Conservation (phyloP, 2,329 filamentous ascomycete genomes). For the Penicillium crustosum region DNA sequence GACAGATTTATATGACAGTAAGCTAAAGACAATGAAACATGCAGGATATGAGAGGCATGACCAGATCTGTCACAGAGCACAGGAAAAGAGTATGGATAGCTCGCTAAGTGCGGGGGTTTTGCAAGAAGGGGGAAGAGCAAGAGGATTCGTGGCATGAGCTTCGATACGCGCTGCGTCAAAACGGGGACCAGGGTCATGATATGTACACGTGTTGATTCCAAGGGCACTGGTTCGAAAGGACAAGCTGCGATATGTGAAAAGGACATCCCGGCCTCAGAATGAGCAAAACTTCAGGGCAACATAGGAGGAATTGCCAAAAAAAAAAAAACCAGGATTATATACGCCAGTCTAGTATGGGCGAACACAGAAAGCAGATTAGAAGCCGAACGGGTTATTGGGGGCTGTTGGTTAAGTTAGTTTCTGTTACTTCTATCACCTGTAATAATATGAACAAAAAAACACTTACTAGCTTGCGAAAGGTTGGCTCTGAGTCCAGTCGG, state of each 20-base stretch:
- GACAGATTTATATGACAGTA: slow-evolving; percentile 14
- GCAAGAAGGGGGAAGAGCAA: slow-evolving; percentile 5
- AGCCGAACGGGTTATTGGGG: slow-evolving; percentile 69
- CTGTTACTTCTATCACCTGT: background rate
- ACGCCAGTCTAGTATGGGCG: slow-evolving; percentile 18
- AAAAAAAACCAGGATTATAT: slow-evolving; percentile 28
- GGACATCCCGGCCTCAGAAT: background rate
- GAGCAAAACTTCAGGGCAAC: slow-evolving; percentile 4
- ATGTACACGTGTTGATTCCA: slow-evolving; percentile 26
- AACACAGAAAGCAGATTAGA: slow-evolving; percentile 45
- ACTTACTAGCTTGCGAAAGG: slow-evolving; percentile 93
- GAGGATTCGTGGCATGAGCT: slow-evolving; percentile 13
- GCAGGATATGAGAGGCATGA: slow-evolving; percentile 9
- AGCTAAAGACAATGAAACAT: slow-evolving; percentile 7
- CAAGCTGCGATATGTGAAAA: slow-evolving; percentile 20
- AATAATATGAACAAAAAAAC: background rate
- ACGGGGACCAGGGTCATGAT: slow-evolving; percentile 16
- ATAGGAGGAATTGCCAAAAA: slow-evolving; percentile 13
- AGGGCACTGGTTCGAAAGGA: slow-evolving; percentile 13
- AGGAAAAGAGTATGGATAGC: slow-evolving; percentile 12
- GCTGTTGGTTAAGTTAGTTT: slow-evolving; percentile 46
- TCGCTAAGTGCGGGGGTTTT: slow-evolving; percentile 18
- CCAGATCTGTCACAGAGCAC: slow-evolving; percentile 8
- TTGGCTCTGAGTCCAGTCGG: slow-evolving; percentile 88
- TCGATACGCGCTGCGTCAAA: slow-evolving; percentile 18